A percentile compares a stretch with the other conserved stretches of the same genome.
phyloP scores from a whole-genome alignment of 2,329 filamentous ascomycete genomes.

The Penicillium capsulatum region DNA sequence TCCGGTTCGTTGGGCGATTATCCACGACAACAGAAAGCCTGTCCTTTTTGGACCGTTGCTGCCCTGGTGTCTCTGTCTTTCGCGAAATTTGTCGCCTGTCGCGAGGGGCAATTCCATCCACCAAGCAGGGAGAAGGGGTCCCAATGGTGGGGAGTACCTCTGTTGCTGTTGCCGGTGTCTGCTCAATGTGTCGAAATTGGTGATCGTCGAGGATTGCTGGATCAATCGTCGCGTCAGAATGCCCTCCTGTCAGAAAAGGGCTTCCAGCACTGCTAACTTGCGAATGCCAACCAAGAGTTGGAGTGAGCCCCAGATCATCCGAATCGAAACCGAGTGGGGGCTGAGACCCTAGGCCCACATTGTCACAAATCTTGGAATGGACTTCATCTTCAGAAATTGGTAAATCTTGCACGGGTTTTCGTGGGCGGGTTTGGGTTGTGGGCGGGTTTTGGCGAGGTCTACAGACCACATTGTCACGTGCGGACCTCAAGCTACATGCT shows the following conservation, averaged over 20 bases:
- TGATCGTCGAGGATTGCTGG: conserved; percentile 7
- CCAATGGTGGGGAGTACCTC: background rate
- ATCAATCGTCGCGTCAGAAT: conserved; percentile 2
- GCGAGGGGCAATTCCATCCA: background rate
- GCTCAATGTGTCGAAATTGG: background rate
- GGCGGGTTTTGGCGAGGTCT: no score
- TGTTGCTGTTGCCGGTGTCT: background rate
- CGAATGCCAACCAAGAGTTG: conserved; percentile 1
- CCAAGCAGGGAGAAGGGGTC: conserved; percentile 1
- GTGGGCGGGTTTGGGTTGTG: no score
- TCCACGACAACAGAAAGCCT: conserved; percentile 3
- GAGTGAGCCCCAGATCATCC: background rate
- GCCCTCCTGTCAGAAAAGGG: background rate
- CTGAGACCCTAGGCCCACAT: background rate
- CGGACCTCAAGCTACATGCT: no score
- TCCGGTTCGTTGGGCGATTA: background rate
- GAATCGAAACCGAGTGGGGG: conserved; percentile 2
- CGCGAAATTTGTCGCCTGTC: background rate
- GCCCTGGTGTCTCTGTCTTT: background rate
- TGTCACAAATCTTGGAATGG: background rate
- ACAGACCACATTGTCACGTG: no score
- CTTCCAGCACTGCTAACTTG: conserved; percentile 1
- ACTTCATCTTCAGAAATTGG: background rate
- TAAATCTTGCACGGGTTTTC: conserved; percentile 3
- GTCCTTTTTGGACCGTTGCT: conserved; percentile 1